Evolutionary conservation across 1,284 basidiomycete genomes (phyloP), one percentile per base, ranked within the genome.

Genomic region (Sporisorium iseilematis-ciliati): DNA sequence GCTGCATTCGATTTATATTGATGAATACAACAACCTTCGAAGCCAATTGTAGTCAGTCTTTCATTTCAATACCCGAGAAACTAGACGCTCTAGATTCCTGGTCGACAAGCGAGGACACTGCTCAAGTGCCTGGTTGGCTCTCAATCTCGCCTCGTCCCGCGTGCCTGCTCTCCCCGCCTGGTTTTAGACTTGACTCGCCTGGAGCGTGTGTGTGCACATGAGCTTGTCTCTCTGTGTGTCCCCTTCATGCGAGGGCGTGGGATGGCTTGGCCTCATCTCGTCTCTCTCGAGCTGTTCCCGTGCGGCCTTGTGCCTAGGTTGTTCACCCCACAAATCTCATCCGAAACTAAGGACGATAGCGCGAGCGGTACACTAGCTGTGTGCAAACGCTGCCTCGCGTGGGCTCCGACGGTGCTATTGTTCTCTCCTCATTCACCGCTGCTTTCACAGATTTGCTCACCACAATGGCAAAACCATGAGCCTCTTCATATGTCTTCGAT

Each of bases 131-230:
- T 4, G 2, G 2, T 21, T 42, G 6, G 3, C 38, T 42, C 16
- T 4, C 3, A 11, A n/a, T 41, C 40, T 5, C 2, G 29, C 29
- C 10, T 25, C 18, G 45, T 46, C 45, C 45, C 45, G 45, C 45
- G 25, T 29, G 25, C 46, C 46, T 49, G 25, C 45, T 49, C n/a
- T 42, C n/a, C 48, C n/a, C 2, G 25, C 46, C 46, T 29, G 6
- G 46, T 48, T 48, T 29, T 29, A 31, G 48, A 20, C n/a, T 49
- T 49, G 48, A 49, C 48, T 49, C 48, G 48, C 48, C 29, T 49
- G 31, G 48, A 31, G 48, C 29, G 18, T 38, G 35, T 38, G 35
- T 12, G 16, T 38, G 35, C 35, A 38, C 7, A n/a, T 11, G 5
- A 14, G 18, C 29, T 49, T 49, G 48, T 8, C 48, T 31, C 1